Evolutionary conservation across 345 rosid species (phyloP).

Genomic region (Eucalyptus regnans): DNA sequence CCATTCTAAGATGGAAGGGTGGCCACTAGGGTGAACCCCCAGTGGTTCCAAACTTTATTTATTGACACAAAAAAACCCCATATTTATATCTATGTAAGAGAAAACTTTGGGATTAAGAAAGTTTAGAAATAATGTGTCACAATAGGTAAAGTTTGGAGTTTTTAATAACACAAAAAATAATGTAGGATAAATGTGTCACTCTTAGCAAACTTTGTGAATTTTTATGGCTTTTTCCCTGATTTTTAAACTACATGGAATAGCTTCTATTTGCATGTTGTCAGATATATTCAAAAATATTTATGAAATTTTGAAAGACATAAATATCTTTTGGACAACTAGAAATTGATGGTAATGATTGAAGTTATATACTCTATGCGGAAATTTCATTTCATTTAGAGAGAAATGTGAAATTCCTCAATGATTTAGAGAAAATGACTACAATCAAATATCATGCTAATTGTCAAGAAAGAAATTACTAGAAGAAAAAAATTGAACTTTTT

Average conservation of each 20-base stretch:
- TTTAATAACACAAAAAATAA: no score
- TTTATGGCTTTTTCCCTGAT: no score
- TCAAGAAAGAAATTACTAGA: not conserved
- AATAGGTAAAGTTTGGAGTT: fast-evolving
- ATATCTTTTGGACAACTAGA: not conserved
- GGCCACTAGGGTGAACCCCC: no score
- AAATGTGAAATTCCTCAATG: not conserved
- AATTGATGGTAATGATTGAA: not conserved
- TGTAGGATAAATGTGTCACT: no score
- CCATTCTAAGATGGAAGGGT: no score
- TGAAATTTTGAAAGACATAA: not conserved
- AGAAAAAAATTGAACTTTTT: not conserved
- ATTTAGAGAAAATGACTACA: not conserved
- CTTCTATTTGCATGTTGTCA: not conserved
- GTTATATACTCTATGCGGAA: not conserved
- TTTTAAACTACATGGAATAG: not conserved
- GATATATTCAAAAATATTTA: fast-evolving
- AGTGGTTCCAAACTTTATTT: no score
- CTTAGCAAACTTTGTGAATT: fast-evolving
- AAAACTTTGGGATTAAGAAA: no score
- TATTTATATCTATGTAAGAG: no score
- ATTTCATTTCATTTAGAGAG: not conserved
- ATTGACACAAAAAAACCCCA: no score
- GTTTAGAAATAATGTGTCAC: no score
- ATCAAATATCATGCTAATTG: not conserved